A percentile compares a stretch with the other conserved stretches of the same genome.
These are phyloP conservation scores for Cephaloascus fragrans DNA, from an alignment of 805 yeast genomes.

Conservation along the genomic window DNA sequence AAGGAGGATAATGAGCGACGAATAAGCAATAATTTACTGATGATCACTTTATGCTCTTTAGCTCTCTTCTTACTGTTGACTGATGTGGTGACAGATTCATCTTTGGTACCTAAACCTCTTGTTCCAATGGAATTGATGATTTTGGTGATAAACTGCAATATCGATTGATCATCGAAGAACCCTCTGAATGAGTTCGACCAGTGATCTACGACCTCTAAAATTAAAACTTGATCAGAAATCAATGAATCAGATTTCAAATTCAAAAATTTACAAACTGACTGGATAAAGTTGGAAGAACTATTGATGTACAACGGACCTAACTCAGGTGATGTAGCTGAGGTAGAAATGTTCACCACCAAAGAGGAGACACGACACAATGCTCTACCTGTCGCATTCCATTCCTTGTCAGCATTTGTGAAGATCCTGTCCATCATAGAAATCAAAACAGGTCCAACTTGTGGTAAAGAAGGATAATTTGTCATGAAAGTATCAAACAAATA, in stretches of 20 bases:
- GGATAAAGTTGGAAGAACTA: slow-evolving; percentile 11
- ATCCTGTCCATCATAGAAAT: slow-evolving; percentile 34
- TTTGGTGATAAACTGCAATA: slow-evolving; percentile 29
- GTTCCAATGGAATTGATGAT: slow-evolving; percentile 46
- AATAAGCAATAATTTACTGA: slow-evolving; percentile 51
- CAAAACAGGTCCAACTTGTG: slow-evolving; percentile 42
- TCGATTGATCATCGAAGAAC: slow-evolving; percentile 24
- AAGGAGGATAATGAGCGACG: slow-evolving; percentile 40
- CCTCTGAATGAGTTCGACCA: slow-evolving; percentile 35
- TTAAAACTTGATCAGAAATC: slow-evolving; percentile 51
- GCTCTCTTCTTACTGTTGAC: slow-evolving; percentile 18
- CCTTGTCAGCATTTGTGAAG: slow-evolving; percentile 37
- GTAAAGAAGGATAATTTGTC: slow-evolving; percentile 21
- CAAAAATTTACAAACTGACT: slow-evolving; percentile 31
- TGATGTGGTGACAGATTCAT: slow-evolving; percentile 8
- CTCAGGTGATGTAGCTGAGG: slow-evolving; percentile 11
- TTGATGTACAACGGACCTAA: slow-evolving; percentile 10
- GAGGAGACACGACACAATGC: slow-evolving; percentile 53
- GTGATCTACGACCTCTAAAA: slow-evolving; percentile 51
- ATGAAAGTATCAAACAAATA: slow-evolving; percentile 45
- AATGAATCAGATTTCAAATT: slow-evolving; percentile 34
- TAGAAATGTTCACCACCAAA: slow-evolving; percentile 35
- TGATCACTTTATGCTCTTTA: slow-evolving; percentile 45
- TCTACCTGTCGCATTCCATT: slow-evolving; percentile 57
- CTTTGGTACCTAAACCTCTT: slow-evolving; percentile 43